Evolutionary conservation across 192 early-diverging fungal species (phyloP).

Genomic region (Entomortierella lignicola): DNA sequence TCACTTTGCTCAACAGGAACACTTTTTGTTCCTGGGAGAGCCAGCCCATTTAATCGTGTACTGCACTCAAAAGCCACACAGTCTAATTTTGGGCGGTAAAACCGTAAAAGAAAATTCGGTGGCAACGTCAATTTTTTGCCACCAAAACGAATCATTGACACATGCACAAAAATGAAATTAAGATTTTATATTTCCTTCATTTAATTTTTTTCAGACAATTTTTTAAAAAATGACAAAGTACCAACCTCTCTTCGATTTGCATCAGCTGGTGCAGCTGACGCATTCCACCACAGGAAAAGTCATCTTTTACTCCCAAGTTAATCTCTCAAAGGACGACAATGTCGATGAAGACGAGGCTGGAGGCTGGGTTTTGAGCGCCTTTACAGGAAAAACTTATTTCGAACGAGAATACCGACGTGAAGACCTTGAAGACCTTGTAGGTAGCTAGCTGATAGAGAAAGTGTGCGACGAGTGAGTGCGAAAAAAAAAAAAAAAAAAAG

Average conservation of each 20-base stretch:
- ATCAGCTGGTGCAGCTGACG: slow-evolving; percentile 46
- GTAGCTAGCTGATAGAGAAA: too few relatives aligned
- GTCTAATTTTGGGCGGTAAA: too few relatives aligned
- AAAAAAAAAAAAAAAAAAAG: too few relatives aligned
- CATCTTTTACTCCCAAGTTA: slow-evolving; percentile 49
- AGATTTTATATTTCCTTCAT: background rate
- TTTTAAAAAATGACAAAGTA: slow-evolving; percentile 31
- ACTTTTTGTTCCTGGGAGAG: too few relatives aligned
- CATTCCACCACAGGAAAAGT: slow-evolving; percentile 45
- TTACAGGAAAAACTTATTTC: slow-evolving; percentile 48
- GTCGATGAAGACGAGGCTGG: slow-evolving; percentile 49
- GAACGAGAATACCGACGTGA: slow-evolving; percentile 49
- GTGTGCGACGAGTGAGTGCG: too few relatives aligned
- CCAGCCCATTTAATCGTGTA: too few relatives aligned
- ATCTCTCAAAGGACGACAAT: slow-evolving; percentile 20
- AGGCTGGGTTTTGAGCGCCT: slow-evolving; percentile 43
- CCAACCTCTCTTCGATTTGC: slow-evolving; percentile 26
- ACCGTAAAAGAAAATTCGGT: too few relatives aligned
- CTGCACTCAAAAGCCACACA: too few relatives aligned
- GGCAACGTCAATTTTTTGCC: background rate
- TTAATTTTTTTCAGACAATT: background rate
- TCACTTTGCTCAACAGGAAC: too few relatives aligned
- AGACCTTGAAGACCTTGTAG: slow-evolving; percentile 29
- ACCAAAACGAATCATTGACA: background rate
- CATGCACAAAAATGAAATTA: background rate